Conservation (phyloP, 371 early-diverging fungal genomes). For the Neoconidiobolus thromboides region DNA sequence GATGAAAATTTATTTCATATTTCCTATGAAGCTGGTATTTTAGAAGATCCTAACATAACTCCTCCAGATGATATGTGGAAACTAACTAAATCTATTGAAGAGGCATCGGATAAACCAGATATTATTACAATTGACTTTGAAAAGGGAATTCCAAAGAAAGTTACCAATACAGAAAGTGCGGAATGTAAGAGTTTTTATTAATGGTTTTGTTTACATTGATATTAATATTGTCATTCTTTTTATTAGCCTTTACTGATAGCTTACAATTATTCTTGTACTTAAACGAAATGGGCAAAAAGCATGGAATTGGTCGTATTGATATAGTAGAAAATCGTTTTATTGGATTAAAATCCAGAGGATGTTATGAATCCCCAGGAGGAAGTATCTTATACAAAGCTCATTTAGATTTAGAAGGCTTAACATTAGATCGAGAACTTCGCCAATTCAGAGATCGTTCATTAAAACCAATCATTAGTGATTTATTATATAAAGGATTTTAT, state of each 20-base stretch:
- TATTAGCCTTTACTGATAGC: too few relatives aligned
- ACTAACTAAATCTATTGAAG: conserved; percentile 82
- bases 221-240: too few relatives aligned
- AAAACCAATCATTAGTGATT: conserved; percentile 44
- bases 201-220: too few relatives aligned
- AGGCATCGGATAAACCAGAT: conserved; percentile 90
- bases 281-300: conserved; percentile 84
- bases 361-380: conserved; percentile 96
- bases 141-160: conserved; percentile 72
- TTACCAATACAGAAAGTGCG: conserved; percentile 40
- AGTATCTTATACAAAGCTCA: conserved; percentile 88
- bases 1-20: conserved; percentile 98
- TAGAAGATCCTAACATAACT: conserved; percentile 82
- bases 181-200: too few relatives aligned
- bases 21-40: conserved; percentile 91
- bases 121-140: conserved; percentile 69
- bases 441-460: conserved; percentile 74
- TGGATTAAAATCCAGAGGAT: conserved; percentile 94
- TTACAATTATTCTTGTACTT: conserved; percentile 74
- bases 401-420: conserved; percentile 86
- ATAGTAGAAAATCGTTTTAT: conserved; percentile 97
- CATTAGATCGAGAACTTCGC: conserved; percentile 87
- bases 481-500: conserved; percentile 88
- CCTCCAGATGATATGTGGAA: conserved; percentile 97
- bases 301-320: conserved; percentile 93